Conservation (phyloP, 2,329 filamentous ascomycete genomes). For the Epichloe coenophiala region DNA sequence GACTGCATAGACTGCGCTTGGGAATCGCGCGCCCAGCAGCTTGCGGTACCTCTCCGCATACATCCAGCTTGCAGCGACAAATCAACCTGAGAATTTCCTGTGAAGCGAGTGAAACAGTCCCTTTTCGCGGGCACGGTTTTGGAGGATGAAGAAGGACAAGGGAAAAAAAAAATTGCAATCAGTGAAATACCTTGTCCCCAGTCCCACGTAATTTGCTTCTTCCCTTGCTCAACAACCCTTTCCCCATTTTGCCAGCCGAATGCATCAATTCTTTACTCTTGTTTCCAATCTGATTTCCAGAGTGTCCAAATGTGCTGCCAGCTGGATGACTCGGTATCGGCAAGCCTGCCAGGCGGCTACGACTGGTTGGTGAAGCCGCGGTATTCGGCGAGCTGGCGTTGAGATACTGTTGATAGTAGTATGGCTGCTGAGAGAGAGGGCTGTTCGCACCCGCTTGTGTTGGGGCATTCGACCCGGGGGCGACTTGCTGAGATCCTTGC, state of each 20-base stretch:
- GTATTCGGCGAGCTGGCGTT: conserved; percentile 26
- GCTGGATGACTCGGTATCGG: conserved; percentile 26
- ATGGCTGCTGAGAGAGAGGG: conserved; percentile 28
- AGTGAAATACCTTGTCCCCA: conserved; percentile 81
- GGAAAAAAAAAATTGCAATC: conserved; percentile 26
- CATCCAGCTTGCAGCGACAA: not conserved
- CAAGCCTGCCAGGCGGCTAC: conserved; percentile 21
- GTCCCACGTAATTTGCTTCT: conserved; percentile 66
- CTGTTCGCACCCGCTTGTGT: conserved; percentile 12
- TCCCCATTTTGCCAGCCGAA: conserved; percentile 75
- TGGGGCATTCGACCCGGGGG: conserved; percentile 10
- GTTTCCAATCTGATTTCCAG: conserved; percentile 53
- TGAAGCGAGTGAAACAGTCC: not conserved
- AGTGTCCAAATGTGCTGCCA: conserved; percentile 35
- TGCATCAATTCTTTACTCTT: conserved; percentile 86
- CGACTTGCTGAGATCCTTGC: conserved; percentile 5
- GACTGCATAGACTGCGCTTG: conserved; percentile 7
- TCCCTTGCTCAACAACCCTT: conserved; percentile 82
- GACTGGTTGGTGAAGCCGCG: conserved; percentile 17
- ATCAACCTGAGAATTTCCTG: conserved; percentile 7
- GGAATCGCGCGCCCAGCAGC: not conserved
- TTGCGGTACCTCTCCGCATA: not conserved
- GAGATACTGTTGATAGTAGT: conserved; percentile 44
- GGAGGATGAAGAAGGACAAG: conserved; percentile 11
- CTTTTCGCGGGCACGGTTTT: not conserved